phyloP scores from a whole-genome alignment of 257 asterid species.

The Capsicum baccatum region DNA sequence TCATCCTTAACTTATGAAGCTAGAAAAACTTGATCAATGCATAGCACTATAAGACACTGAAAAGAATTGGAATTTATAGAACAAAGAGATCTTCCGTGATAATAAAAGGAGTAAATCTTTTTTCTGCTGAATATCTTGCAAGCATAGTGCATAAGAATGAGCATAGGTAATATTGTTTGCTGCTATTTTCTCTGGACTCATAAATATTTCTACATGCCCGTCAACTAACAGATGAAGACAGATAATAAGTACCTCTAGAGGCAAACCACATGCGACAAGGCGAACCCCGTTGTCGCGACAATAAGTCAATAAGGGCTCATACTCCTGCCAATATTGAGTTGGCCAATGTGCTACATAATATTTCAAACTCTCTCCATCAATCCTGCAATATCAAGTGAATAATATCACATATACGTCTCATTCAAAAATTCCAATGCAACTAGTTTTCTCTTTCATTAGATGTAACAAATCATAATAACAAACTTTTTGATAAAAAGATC shows the following conservation, averaged over 20 bases:
- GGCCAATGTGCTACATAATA: constrained; percentile 82
- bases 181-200: not conserved
- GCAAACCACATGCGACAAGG: constrained; percentile 88
- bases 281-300: constrained; percentile 78
- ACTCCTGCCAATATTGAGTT: constrained; percentile 81
- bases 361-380: constrained; percentile 69
- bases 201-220: constrained; percentile 5
- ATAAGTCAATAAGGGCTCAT: constrained; percentile 76
- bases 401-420: constrained; percentile 26
- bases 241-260: constrained; percentile 65
- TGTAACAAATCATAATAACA: constrained; percentile 4
- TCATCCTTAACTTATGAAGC: not conserved
- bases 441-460: not conserved
- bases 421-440: not conserved
- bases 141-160: not conserved
- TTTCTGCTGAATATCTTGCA: constrained; percentile 7
- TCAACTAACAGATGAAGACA: constrained; percentile 14
- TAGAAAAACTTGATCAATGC: constrained; percentile 1
- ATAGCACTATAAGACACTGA: not conserved
- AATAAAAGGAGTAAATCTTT: not conserved
- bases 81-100: not conserved
- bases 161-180: not conserved
- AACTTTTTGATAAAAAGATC: not conserved
- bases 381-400: constrained; percentile 54
- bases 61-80: constrained; percentile 11